Evolutionary conservation across 1,284 basidiomycete genomes (phyloP).

Genomic region (Boletus smithii): DNA sequence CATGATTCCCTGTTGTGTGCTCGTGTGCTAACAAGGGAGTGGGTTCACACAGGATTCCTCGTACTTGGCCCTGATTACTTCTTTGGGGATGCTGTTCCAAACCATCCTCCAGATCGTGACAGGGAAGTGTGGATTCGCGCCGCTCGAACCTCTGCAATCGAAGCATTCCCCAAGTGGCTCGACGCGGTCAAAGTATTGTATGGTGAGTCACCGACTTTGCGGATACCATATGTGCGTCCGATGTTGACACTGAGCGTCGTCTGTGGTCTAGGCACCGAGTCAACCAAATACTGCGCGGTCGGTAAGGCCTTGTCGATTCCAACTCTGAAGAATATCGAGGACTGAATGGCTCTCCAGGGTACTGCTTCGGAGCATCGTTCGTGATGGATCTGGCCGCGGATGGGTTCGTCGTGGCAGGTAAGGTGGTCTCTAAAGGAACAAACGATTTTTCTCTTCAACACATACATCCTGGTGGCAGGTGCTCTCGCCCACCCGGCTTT

Average conservation of each 20-base stretch:
- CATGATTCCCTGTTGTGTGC: neutral
- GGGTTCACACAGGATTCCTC: slow-evolving; percentile 6
- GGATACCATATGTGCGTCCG: neutral
- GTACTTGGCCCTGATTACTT: slow-evolving; percentile 19
- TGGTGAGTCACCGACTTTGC: slow-evolving; percentile 39
- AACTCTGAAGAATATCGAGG: neutral
- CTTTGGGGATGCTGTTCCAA: slow-evolving; percentile 9
- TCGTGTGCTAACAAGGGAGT: neutral
- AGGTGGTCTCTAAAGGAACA: too few species aligned
- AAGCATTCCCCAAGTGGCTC: slow-evolving; percentile 14
- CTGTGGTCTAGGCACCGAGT: neutral
- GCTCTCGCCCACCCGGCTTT: slow-evolving; percentile 53
- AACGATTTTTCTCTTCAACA: too few species aligned
- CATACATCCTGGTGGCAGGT: too few species aligned
- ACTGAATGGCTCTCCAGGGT: neutral
- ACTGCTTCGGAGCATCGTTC: too few species aligned
- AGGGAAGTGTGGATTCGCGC: slow-evolving; percentile 3
- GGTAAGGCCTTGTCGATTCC: neutral
- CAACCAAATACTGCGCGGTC: neutral
- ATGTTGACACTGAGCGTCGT: neutral
- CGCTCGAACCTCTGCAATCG: slow-evolving; percentile 1
- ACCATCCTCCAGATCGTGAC: slow-evolving; percentile 5
- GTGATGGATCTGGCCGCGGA: slow-evolving; percentile 42
- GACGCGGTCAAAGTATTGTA: slow-evolving; percentile 28
- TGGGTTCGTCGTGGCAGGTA: slow-evolving; percentile 43